Evolutionary conservation across 495 filamentous ascomycete genomes (phyloP).

Genomic region (Wilcoxina mikolae): DNA sequence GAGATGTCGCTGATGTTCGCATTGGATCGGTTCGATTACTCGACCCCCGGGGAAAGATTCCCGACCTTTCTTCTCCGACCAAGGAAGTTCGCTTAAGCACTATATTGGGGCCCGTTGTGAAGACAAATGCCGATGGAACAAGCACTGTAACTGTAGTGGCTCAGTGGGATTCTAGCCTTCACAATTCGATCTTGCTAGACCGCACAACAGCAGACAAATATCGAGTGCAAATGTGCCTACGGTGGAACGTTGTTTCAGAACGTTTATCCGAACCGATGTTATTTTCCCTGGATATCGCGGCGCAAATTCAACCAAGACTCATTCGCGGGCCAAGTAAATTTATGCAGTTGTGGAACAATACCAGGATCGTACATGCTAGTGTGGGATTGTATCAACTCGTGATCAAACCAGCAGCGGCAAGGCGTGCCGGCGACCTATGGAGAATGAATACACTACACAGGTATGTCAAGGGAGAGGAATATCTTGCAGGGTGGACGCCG

Average conservation of each 20-base stretch:
- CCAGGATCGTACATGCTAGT: slow-evolving; percentile 72
- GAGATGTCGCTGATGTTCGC: slow-evolving; percentile 56
- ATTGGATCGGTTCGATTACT: slow-evolving; percentile 69
- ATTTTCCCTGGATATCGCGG: slow-evolving; percentile 62
- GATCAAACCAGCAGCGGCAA: slow-evolving; percentile 75
- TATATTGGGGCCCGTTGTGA: slow-evolving; percentile 55
- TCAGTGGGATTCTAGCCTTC: slow-evolving; percentile 93
- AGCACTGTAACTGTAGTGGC: slow-evolving; percentile 70
- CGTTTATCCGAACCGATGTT: slow-evolving; percentile 68
- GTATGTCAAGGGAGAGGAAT: slow-evolving; percentile 90
- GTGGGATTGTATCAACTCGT: slow-evolving; percentile 70
- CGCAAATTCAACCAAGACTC: slow-evolving; percentile 70
- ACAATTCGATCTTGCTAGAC: slow-evolving; percentile 78
- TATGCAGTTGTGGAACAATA: slow-evolving; percentile 68
- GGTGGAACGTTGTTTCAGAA: slow-evolving; percentile 65
- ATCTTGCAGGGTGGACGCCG: slow-evolving; percentile 67
- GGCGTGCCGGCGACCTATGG: slow-evolving; percentile 86
- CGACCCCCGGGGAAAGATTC: slow-evolving; percentile 69
- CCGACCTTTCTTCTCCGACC: slow-evolving; percentile 54
- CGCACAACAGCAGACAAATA: slow-evolving; percentile 81
- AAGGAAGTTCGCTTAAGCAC: slow-evolving; percentile 66
- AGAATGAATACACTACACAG: slow-evolving; percentile 88
- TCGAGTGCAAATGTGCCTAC: slow-evolving; percentile 70
- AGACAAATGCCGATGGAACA: slow-evolving; percentile 77
- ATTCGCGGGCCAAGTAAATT: slow-evolving; percentile 80